Base-by-base conservation (phyloP, 768 basidiomycete species). In the Coprinellus micaceus region DNA sequence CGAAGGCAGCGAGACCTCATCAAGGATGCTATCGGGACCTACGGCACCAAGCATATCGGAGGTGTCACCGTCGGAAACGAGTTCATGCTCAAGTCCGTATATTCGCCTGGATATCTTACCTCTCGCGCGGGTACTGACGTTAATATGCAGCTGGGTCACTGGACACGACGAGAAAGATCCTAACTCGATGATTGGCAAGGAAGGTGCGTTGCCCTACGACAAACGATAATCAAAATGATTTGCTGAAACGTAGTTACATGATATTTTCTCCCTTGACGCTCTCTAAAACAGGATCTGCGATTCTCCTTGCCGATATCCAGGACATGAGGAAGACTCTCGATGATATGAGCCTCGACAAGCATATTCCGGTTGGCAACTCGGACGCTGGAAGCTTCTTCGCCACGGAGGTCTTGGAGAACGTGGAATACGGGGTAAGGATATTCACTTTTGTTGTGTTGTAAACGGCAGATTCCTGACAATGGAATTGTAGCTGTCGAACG, bases 1-100 rank as follows among this genome's bases (percentile, higher is more conserved):
- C 57, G 69, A 1, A 77, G 86, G 49, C 96, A 99, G 69, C 80
- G 80, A 26, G 78, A 81, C 57, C 72, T 73, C 19, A 81, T 94
- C 58, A 74, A 83, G 61, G 69, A 77, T 2, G 94, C 88, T 2
- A 72, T 98, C 55, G 69, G 85, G 67, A 85, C 81, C 2, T 98
- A 88, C 67, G 94, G 95, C 39, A 77, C 81, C 1, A 82, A 83
- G 56, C 72, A 94, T 63, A 80, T 98, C 58, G 75, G 72, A 0
- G 96, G 96, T 15, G 64, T 97, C 26, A 94, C 88, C 10, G 94
- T 97, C 43, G 94, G 96, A 19, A 96, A 97, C 66, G 94, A 96
- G 71, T 92, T 83, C 66, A 90, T 93, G 70, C 81, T 94, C 59
- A 83, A 93, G 84, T 87, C 57, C 26, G 79, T 72, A 11, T 28